Evolutionary conservation across 495 filamentous ascomycete species (phyloP), one percentile per base, ranked within the genome.

Genomic region (Neurospora terricola): DNA sequence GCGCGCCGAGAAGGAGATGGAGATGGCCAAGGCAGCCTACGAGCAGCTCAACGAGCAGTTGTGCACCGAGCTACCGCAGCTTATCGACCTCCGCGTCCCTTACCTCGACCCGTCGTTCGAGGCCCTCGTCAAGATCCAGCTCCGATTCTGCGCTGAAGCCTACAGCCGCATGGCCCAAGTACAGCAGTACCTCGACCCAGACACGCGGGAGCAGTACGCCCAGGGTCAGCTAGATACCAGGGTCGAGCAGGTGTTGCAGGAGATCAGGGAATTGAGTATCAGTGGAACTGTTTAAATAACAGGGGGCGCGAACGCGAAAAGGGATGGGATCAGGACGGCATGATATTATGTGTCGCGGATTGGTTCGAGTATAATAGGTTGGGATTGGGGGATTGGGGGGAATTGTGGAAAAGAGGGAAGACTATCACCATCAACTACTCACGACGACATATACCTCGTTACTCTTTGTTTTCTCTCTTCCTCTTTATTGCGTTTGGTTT

Each of bases 151-250:
- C 80, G 96, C 96, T 12, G 96, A 99, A 82, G 96, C 96, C 11
- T 99, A 99, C 80, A 92, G 89, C 40, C 86, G 96, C 30, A 98
- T 99, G 96, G 96, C 96, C 10, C 96, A 99, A 85, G 96, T 99
- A 74, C 96, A 99, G 84, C 96, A 99, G 83, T 99, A 97, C 82
- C 87, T 99, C 62, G 96, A 98, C 81, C 90, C 94, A n/a, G 93
- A 96, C 80, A 98, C 94, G 62, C 87, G 96, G 71, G 96, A 99
- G 72, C 93, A 97, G 83, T 99, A 99, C 83, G 96, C 96, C 18
- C 90, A 93, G 75, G 96, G 96, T 43, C 91, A 97, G 77, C 83
- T 99, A 76, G 96, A 99, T 81, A 92, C 88, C 74, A 84, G 93
- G 75, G 96, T 99, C 43, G 96, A 99, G 85, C 91, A 98, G 83